Base-by-base conservation (phyloP, 106 monocot species). In the Dendrobium catenatum region DNA sequence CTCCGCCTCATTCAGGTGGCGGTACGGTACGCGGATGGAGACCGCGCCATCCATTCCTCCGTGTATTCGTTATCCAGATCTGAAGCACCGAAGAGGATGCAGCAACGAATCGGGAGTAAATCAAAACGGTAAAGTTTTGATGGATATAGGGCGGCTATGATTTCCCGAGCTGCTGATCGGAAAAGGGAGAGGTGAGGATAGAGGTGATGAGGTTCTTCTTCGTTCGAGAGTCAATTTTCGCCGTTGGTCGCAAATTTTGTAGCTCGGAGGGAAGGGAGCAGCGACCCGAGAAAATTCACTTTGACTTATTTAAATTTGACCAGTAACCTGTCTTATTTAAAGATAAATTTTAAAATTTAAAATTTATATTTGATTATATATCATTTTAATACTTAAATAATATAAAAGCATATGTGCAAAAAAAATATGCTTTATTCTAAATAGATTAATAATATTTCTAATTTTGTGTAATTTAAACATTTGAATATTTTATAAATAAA, bases 11-110 rank as follows among this genome's bases (percentile, higher is more conserved):
- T 79, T 85, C 27, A 90, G 80, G 81, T 85, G 84, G 43, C 87
- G 85, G 79, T 90, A 90, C 7, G 90, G 90, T 17, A 90, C 68
- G 13, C 87, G 89, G 84, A 82, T 84, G 61, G 86, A 80, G 64
- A 59, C 26, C 75, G 61, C 64, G 58, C 76, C 66, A 37, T 84
- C 82, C 86, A 75, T 76, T 56, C n/a, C 54, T n/a, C 78, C 47
- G 17, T 22, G 26, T 20, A 9, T 43, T 43, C 19, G 27, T 37
- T 66, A 22, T 41, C 13, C 79, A 43, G 79, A 74, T 74, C 43
- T 20, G 37, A n/a, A 37, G 42, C n/a, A 18, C 4, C 42, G 4
- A 5, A 40, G 9, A 8, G 68, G 68, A 70, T 17, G 24, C 4
- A 33, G 37, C 20, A 37, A 33, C 8, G 78, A 18, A 20, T 19